These are phyloP conservation scores for Halophytophthora polymorphica DNA, from an alignment of 352 stramenopile species.

Conservation along the genomic window DNA sequence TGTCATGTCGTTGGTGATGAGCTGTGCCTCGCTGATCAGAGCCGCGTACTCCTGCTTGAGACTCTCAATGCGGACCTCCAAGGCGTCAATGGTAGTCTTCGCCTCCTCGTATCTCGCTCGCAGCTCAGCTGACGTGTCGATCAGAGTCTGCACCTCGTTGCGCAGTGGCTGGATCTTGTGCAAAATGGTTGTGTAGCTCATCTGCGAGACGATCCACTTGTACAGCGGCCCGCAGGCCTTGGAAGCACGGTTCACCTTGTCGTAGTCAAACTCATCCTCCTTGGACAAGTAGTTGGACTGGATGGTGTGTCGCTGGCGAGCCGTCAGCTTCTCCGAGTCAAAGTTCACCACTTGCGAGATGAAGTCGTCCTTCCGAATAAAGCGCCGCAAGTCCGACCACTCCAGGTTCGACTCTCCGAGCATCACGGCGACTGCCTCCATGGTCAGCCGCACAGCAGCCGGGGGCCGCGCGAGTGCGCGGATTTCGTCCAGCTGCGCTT, in stretches of 20 bases:
- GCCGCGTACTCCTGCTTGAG: slow-evolving; percentile 99
- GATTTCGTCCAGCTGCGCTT: slow-evolving; percentile 99
- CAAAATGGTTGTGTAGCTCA: slow-evolving; percentile 98
- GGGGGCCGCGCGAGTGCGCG: slow-evolving; percentile 94
- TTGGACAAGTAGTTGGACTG: slow-evolving; percentile 95
- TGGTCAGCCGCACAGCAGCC: slow-evolving; percentile 94
- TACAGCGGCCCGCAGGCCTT: slow-evolving; percentile 99
- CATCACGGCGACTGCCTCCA: slow-evolving; percentile 98
- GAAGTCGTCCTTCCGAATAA: slow-evolving; percentile 97
- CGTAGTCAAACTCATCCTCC: slow-evolving; percentile 87
- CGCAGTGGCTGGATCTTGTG: slow-evolving; percentile 98
- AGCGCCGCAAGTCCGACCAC: slow-evolving; percentile 97
- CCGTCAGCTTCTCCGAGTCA: slow-evolving; percentile 95
- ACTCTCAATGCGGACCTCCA: slow-evolving; percentile 95
- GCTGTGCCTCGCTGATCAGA: slow-evolving; percentile 97
- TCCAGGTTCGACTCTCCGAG: slow-evolving; percentile 95
- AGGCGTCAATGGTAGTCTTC: slow-evolving; percentile 90
- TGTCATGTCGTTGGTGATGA: slow-evolving; percentile 98
- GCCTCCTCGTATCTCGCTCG: slow-evolving; percentile 91
- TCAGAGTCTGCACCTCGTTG: slow-evolving; percentile 97
- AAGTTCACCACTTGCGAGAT: slow-evolving; percentile 99
- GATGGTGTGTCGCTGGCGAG: slow-evolving; percentile 93
- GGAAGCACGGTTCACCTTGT: slow-evolving; percentile 91
- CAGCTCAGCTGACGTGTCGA: slow-evolving; percentile 92
- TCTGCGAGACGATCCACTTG: slow-evolving; percentile 98